A percentile compares a stretch with the other conserved stretches of the same genome.
phyloP scores from a whole-genome alignment of 2,329 filamentous ascomycete species.

The Sclerotinia subarctica region DNA sequence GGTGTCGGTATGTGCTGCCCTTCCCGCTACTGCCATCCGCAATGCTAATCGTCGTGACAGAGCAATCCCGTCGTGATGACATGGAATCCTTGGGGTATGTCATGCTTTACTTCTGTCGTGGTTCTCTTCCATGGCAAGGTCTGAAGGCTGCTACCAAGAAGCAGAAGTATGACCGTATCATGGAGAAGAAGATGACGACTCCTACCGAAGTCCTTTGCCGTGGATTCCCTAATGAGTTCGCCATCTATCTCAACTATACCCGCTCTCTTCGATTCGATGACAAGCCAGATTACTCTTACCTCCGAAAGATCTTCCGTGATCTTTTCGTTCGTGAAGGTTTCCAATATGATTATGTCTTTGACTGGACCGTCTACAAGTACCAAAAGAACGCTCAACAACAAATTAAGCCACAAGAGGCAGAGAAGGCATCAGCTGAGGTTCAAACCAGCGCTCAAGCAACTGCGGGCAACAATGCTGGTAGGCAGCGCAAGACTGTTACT shows the following conservation, averaged over 20 bases:
- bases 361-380: slow-evolving; percentile 99
- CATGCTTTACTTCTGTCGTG: slow-evolving; percentile 99
- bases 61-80: slow-evolving; percentile 98
- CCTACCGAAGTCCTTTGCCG: slow-evolving; percentile 98
- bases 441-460: slow-evolving; percentile 87
- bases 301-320: slow-evolving; percentile 99
- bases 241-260: slow-evolving; percentile 99
- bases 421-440: slow-evolving; percentile 2
- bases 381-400: slow-evolving; percentile 77
- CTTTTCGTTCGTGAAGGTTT: slow-evolving; percentile 98
- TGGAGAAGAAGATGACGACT: slow-evolving; percentile 99
- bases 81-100: slow-evolving; percentile 99
- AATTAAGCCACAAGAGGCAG: slow-evolving; percentile 59
- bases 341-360: slow-evolving; percentile 99
- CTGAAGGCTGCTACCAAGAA: slow-evolving; percentile 98
- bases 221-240: slow-evolving; percentile 98
- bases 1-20: slow-evolving; percentile 69
- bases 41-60: slow-evolving; percentile 44
- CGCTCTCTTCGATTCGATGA: slow-evolving; percentile 98
- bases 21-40: slow-evolving; percentile 26
- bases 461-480: slow-evolving; percentile 61
- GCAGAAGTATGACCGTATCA: slow-evolving; percentile 99
- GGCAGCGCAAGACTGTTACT: slow-evolving; percentile 69
- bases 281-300: slow-evolving; percentile 99
- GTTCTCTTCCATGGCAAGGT: slow-evolving; percentile 97